Evolutionary conservation across 106 monocot genomes (phyloP).

Genomic region (Posidonia australis): DNA sequence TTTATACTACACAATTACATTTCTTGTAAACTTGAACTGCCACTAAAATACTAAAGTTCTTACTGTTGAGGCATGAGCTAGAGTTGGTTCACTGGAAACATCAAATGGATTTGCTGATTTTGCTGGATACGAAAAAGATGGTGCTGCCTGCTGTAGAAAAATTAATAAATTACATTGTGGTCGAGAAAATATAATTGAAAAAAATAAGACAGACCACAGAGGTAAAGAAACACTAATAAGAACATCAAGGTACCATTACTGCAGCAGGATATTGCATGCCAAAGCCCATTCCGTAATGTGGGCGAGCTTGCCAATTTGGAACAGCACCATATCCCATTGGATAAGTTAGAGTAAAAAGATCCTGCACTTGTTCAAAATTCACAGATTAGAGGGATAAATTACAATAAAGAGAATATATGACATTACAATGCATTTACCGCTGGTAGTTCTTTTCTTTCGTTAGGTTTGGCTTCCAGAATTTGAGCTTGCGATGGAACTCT

Average conservation of each 20-base stretch:
- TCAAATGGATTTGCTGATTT: constrained; percentile 81
- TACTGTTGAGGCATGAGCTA: constrained; percentile 45
- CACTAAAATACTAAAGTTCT: background rate
- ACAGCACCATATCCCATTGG: constrained; percentile 18
- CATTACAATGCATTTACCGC: constrained; percentile 19
- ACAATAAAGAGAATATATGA: background rate
- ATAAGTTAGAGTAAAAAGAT: constrained; percentile 62
- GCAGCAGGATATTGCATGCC: constrained; percentile 66
- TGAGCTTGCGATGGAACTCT: constrained; percentile 12
- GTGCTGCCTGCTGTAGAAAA: constrained; percentile 32
- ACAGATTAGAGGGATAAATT: background rate
- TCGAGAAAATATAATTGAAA: background rate
- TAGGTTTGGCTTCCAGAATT: constrained; percentile 19
- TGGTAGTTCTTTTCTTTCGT: constrained; percentile 50
- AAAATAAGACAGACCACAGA: background rate
- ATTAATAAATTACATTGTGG: background rate
- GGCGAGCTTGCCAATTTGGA: constrained; percentile 48
- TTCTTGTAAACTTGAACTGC: background rate
- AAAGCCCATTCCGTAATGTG: constrained; percentile 47
- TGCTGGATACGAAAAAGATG: constrained; percentile 29
- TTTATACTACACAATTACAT: background rate
- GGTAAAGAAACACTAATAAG: background rate
- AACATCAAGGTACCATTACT: constrained; percentile 30
- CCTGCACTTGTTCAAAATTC: constrained; percentile 31
- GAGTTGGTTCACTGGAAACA: constrained; percentile 31